Percentiles rank a stretch among this genome's conserved stretches.
phyloP scores from a whole-genome alignment of 2,329 filamentous ascomycete species.

The Penicillium sp. region DNA sequence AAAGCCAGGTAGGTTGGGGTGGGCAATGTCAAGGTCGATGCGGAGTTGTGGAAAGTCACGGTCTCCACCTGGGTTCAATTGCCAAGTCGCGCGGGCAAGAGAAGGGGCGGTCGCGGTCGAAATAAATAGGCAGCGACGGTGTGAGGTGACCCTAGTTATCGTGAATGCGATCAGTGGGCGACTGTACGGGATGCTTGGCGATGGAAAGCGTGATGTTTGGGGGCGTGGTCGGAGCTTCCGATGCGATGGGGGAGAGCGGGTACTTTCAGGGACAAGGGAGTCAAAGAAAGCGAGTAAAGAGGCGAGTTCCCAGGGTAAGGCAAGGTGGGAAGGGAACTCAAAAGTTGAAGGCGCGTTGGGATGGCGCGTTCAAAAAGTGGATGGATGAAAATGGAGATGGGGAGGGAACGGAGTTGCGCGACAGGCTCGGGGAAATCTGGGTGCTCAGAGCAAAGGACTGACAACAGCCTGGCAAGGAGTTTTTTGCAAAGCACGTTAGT shows the following conservation, averaged over 20 bases:
- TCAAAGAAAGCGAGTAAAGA: conserved; percentile 23
- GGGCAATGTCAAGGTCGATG: conserved; percentile 23
- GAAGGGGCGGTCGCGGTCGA: conserved; percentile 15
- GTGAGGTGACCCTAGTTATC: conserved; percentile 22
- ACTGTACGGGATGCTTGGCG: conserved; percentile 36
- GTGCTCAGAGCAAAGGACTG: conserved; percentile 34
- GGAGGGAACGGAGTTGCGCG: conserved; percentile 41
- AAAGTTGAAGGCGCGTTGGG: conserved; percentile 29
- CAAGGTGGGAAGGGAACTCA: conserved; percentile 23
- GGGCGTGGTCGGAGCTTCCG: conserved; percentile 26
- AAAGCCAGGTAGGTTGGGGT: conserved; percentile 19
- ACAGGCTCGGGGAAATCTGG: conserved; percentile 40
- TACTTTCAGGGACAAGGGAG: conserved; percentile 20
- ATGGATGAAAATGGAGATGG: conserved; percentile 41
- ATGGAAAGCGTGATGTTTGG: conserved; percentile 36
- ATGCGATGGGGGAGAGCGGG: conserved; percentile 27
- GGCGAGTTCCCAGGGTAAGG: conserved; percentile 23
- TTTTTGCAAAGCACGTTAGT: conserved; percentile 32
- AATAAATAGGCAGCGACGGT: conserved; percentile 19
- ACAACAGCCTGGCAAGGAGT: conserved; percentile 35
- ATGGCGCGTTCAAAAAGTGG: conserved; percentile 35
- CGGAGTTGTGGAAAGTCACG: conserved; percentile 19
- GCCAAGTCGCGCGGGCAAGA: conserved; percentile 28
- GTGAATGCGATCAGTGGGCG: conserved; percentile 30
- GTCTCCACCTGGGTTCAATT: conserved; percentile 21